Evolutionary conservation across 2,329 filamentous ascomycete genomes (phyloP).

Genomic region (Trichoderma sp.): DNA sequence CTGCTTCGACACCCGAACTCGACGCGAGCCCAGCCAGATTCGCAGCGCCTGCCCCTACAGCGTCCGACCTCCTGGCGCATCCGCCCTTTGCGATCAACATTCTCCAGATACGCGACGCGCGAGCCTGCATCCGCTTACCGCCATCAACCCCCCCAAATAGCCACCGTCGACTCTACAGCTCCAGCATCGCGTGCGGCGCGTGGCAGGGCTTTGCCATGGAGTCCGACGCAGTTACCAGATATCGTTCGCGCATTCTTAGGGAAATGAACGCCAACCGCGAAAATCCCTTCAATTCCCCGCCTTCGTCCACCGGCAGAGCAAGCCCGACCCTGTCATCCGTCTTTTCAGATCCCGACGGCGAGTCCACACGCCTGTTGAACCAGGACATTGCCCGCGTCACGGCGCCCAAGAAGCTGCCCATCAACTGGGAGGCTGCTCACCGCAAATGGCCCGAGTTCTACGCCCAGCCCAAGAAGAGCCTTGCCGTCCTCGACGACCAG

Average conservation of each 20-base stretch:
- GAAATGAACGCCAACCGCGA: slow-evolving; percentile 56
- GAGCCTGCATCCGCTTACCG: slow-evolving; percentile 27
- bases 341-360: slow-evolving; percentile 55
- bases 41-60: background rate
- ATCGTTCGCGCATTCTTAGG: slow-evolving; percentile 52
- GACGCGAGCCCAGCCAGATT: background rate
- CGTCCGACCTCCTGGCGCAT: slow-evolving; percentile 6
- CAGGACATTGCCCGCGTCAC: slow-evolving; percentile 51
- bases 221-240: slow-evolving; percentile 44
- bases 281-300: slow-evolving; percentile 60
- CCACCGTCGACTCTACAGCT: slow-evolving; percentile 28
- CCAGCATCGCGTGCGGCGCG: slow-evolving; percentile 32
- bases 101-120: slow-evolving; percentile 7
- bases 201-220: slow-evolving; percentile 43
- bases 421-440: slow-evolving; percentile 50
- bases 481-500: slow-evolving; percentile 36
- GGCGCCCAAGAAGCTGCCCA: slow-evolving; percentile 42
- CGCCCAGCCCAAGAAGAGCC: slow-evolving; percentile 41
- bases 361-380: slow-evolving; percentile 55
- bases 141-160: slow-evolving; percentile 21
- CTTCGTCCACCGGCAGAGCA: slow-evolving; percentile 59
- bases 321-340: slow-evolving; percentile 56
- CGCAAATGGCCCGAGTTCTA: slow-evolving; percentile 58
- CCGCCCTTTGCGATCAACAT: background rate
- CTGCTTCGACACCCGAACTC: background rate